phyloP scores from a whole-genome alignment of 441 rosid genomes.

The Populus hybrid region DNA sequence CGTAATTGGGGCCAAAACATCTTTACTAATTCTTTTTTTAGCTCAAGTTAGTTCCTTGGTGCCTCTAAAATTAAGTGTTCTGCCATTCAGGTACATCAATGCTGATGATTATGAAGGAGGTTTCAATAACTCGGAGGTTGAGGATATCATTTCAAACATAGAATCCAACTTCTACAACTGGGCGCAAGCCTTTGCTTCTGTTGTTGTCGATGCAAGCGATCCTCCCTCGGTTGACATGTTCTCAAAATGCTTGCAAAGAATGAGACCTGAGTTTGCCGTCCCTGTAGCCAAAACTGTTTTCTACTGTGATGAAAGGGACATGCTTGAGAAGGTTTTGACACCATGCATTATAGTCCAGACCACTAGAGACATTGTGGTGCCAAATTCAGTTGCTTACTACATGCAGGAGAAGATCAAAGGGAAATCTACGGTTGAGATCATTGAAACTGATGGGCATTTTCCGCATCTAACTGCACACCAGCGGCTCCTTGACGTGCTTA shows the following conservation, averaged over 20 bases:
- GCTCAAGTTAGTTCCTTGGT: background rate
- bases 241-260: conserved; percentile 32
- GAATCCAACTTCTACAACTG: conserved; percentile 50
- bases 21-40: background rate
- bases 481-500: conserved; percentile 40
- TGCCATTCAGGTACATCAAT: conserved; percentile 47
- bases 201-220: conserved; percentile 44
- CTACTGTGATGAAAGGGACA: conserved; percentile 54
- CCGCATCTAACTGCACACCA: conserved; percentile 64
- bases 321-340: conserved; percentile 40
- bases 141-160: conserved; percentile 38
- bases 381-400: conserved; percentile 58
- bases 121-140: conserved; percentile 38
- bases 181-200: conserved; percentile 41
- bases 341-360: conserved; percentile 73
- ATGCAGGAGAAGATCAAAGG: conserved; percentile 58
- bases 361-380: conserved; percentile 48
- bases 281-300: conserved; percentile 62
- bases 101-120: conserved; percentile 65
- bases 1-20: background rate
- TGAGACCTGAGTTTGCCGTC: conserved; percentile 59
- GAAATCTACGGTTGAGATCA: conserved; percentile 45
- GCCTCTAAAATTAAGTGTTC: background rate
- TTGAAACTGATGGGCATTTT: conserved; percentile 54
- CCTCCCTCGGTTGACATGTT: conserved; percentile 33